Evolutionary conservation across 345 rosid genomes (phyloP).

Genomic region (Citrus reticulata): DNA sequence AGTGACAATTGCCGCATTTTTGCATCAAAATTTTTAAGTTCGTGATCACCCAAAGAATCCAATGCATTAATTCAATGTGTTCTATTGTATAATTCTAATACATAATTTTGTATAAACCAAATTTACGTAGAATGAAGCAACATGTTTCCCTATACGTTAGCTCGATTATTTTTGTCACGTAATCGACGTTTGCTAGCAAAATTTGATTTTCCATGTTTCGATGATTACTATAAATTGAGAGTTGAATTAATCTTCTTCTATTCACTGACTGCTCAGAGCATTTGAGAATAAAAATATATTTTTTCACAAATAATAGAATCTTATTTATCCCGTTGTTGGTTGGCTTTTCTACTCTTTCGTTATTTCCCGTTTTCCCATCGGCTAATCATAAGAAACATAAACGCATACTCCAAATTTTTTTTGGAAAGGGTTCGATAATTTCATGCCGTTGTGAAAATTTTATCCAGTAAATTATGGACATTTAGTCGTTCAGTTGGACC

Average conservation of each 20-base stretch:
- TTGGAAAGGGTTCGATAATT: neutral
- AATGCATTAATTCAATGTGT: neutral
- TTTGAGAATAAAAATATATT: neutral
- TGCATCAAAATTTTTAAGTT: neutral
- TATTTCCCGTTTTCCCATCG: neutral
- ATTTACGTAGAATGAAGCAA: neutral
- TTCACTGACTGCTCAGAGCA: neutral
- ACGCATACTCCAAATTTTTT: neutral
- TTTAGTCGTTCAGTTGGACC: neutral
- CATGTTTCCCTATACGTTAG: neutral
- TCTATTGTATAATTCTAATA: no score
- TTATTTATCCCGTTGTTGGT: neutral
- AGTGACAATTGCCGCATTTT: neutral
- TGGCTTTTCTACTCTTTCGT: neutral
- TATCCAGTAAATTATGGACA: neutral
- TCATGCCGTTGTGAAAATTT: neutral
- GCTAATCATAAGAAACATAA: neutral
- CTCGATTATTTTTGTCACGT: constrained; percentile 3
- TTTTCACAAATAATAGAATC: neutral
- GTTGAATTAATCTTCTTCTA: constrained; percentile 7
- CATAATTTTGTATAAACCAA: neutral
- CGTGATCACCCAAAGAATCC: neutral
- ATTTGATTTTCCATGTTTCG: neutral
- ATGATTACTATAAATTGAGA: constrained; percentile 1
- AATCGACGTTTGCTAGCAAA: neutral